A percentile compares a stretch with the other conserved stretches of the same genome.
These are phyloP conservation scores for Cryphonectria naterciae DNA, from an alignment of 2,329 filamentous ascomycete species.

Conservation along the genomic window DNA sequence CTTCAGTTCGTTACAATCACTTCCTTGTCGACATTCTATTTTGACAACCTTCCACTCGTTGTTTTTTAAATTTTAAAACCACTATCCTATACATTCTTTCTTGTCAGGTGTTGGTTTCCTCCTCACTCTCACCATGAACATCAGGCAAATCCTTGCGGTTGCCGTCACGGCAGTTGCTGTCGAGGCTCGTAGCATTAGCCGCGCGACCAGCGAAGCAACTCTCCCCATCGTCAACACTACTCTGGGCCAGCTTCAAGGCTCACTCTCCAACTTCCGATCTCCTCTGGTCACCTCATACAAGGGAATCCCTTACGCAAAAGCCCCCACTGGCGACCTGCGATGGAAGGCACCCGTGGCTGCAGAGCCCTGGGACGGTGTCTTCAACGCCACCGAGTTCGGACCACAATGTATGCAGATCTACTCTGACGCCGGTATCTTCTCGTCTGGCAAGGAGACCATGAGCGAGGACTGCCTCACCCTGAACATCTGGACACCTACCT, in stretches of 20 bases:
- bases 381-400: background rate
- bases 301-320: background rate
- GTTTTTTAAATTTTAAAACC: too few species aligned
- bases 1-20: background rate
- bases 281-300: background rate
- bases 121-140: background rate
- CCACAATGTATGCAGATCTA: background rate
- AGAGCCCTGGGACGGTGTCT: background rate
- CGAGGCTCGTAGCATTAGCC: background rate
- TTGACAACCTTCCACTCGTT: background rate
- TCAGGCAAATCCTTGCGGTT: background rate
- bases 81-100: background rate
- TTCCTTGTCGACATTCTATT: background rate
- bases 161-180: conserved; percentile 1
- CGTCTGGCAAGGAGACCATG: background rate
- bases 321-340: background rate
- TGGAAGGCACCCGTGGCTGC: background rate
- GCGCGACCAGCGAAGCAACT: background rate
- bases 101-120: background rate
- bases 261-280: background rate
- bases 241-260: background rate
- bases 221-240: background rate
- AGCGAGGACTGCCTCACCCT: background rate
- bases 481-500: background rate
- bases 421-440: background rate